phyloP scores from a whole-genome alignment of 306 rosid genomes.

The Castanopsis chinensis region DNA sequence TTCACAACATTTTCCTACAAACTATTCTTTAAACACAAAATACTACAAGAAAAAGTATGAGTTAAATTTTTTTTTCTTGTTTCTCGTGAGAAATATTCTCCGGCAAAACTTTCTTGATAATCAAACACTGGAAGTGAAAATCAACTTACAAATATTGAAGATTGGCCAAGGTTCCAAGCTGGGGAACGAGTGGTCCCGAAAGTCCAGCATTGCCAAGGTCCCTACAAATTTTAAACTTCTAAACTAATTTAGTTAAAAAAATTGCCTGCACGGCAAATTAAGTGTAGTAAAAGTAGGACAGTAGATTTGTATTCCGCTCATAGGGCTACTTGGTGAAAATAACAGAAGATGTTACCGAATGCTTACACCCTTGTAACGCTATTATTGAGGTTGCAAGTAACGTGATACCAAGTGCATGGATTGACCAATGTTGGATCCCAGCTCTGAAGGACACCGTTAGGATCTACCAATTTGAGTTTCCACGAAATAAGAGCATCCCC shows the following conservation, averaged over 20 bases:
- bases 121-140: background rate
- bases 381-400: conserved; percentile 1
- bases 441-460: conserved; percentile 26
- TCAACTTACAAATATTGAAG: conserved; percentile 34
- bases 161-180: conserved; percentile 27
- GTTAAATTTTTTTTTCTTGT: too few relatives aligned
- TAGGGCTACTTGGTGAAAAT: background rate
- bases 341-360: background rate
- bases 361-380: conserved; percentile 26
- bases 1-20: too few relatives aligned
- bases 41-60: too few relatives aligned
- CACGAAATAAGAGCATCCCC: conserved; percentile 28
- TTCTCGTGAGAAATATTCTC: background rate
- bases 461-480: conserved; percentile 25
- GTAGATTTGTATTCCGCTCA: too few relatives aligned
- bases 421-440: conserved; percentile 27
- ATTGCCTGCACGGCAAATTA: too few relatives aligned
- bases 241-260: too few relatives aligned
- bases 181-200: conserved; percentile 25
- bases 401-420: conserved; percentile 37
- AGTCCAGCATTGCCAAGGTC: conserved; percentile 29
- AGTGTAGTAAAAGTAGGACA: too few relatives aligned
- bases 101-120: background rate
- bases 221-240: conserved; percentile 1
- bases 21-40: too few relatives aligned